Percentiles rank a stretch among this genome's conserved stretches.
Evolutionary conservation across 495 filamentous ascomycete species (phyloP).

Genomic region (Penicilliopsis zonata): DNA sequence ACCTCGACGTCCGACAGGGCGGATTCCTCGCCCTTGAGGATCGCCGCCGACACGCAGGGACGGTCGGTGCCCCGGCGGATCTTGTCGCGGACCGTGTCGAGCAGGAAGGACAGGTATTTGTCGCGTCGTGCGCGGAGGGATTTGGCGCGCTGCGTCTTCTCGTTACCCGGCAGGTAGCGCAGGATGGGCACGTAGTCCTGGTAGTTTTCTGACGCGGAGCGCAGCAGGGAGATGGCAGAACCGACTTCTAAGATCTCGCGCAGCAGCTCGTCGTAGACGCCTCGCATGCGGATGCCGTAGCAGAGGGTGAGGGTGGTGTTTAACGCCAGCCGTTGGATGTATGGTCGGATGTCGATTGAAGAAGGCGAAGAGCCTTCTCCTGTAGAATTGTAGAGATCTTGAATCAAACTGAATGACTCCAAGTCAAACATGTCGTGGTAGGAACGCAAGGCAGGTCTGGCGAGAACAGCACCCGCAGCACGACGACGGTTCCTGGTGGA

Average conservation of each 20-base stretch:
- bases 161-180: conserved; percentile 34
- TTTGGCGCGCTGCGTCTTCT: conserved; percentile 33
- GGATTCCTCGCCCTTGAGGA: conserved; percentile 38
- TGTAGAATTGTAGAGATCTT: too few relatives aligned
- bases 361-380: too few relatives aligned
- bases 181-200: conserved; percentile 39
- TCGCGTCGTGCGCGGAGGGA: conserved; percentile 33
- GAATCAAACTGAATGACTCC: conserved; percentile 36
- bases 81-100: neutral
- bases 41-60: conserved; percentile 37
- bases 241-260: conserved; percentile 39
- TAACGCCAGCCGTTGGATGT: conserved; percentile 37
- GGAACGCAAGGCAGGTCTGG: conserved; percentile 29
- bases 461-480: conserved; percentile 34
- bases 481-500: conserved; percentile 40
- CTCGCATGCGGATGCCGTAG: conserved; percentile 44
- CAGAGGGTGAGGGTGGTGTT: conserved; percentile 40
- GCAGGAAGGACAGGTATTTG: conserved; percentile 13
- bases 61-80: conserved; percentile 38
- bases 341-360: too few relatives aligned
- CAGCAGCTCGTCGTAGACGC: conserved; percentile 33
- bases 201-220: conserved; percentile 36
- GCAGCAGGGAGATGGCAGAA: conserved; percentile 34
- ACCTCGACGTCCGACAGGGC: conserved; percentile 37
- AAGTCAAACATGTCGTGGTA: conserved; percentile 42